phyloP scores from a whole-genome alignment of 768 basidiomycete species.

The Leccinum sublutescens region DNA sequence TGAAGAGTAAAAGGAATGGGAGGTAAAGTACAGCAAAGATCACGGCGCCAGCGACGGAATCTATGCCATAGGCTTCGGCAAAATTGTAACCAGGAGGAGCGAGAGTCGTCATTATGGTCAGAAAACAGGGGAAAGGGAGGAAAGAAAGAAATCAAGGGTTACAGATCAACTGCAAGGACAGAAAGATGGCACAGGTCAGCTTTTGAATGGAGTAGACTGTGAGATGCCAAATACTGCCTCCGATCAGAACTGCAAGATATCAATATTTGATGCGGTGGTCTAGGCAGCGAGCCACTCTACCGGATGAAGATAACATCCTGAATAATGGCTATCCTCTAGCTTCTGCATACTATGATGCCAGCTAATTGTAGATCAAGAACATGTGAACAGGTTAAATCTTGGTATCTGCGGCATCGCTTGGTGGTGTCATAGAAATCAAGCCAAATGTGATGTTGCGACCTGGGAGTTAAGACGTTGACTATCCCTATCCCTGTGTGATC shows the following conservation, averaged over 20 bases:
- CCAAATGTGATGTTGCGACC: neutral
- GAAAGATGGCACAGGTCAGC: neutral
- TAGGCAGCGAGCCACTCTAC: neutral
- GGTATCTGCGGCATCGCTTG: neutral
- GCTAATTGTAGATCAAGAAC: neutral
- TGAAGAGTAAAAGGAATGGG: constrained; percentile 26
- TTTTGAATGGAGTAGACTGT: constrained; percentile 15
- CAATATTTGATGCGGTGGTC: neutral
- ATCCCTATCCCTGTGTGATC: neutral
- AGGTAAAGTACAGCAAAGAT: constrained; percentile 32
- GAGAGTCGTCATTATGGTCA: constrained; percentile 17
- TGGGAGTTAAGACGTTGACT: neutral
- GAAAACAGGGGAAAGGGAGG: neutral
- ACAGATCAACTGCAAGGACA: constrained; percentile 24
- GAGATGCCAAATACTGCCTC: constrained; percentile 12
- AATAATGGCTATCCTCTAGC: neutral
- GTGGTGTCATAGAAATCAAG: neutral
- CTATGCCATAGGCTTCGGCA: constrained; percentile 25
- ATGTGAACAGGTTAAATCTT: neutral
- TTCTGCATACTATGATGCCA: neutral
- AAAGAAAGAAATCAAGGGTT: neutral
- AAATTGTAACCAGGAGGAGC: constrained; percentile 22
- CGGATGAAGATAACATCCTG: neutral
- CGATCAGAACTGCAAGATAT: neutral
- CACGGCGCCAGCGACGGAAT: constrained; percentile 33